These are phyloP conservation scores for Didymella segeticola DNA, from an alignment of 2,329 filamentous ascomycete species.

Conservation along the genomic window DNA sequence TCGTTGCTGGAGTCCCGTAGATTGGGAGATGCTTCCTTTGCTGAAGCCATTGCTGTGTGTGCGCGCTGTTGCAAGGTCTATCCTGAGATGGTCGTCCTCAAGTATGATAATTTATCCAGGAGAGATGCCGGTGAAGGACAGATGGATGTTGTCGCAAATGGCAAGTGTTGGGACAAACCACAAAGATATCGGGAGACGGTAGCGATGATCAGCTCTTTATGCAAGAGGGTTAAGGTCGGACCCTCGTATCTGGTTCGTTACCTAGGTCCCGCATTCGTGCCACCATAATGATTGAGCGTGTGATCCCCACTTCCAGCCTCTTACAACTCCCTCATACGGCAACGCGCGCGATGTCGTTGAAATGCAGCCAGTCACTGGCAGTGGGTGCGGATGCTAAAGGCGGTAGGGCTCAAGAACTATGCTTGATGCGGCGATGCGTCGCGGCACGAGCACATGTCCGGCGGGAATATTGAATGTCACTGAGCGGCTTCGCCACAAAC, in stretches of 20 bases:
- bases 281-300: slow-evolving; percentile 7
- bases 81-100: no score
- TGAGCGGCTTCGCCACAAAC: background rate
- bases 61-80: background rate
- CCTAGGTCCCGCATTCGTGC: slow-evolving; percentile 13
- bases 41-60: slow-evolving; percentile 7
- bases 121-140: background rate
- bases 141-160: background rate
- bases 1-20: slow-evolving; percentile 11
- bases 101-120: background rate
- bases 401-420: background rate
- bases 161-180: background rate
- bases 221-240: background rate
- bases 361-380: slow-evolving; percentile 1
- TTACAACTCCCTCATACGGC: slow-evolving; percentile 10
- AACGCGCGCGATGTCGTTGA: background rate
- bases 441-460: slow-evolving; percentile 9
- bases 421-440: slow-evolving; percentile 2
- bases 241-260: slow-evolving; percentile 10
- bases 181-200: background rate
- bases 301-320: slow-evolving; percentile 15
- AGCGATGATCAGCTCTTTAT: slow-evolving; percentile 10
- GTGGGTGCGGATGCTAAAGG: background rate
- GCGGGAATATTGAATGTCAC: slow-evolving; percentile 8
- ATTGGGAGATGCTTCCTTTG: slow-evolving; percentile 11